These are phyloP conservation scores for Quercus cerris DNA, from an alignment of 306 rosid genomes.

Conservation along the genomic window DNA sequence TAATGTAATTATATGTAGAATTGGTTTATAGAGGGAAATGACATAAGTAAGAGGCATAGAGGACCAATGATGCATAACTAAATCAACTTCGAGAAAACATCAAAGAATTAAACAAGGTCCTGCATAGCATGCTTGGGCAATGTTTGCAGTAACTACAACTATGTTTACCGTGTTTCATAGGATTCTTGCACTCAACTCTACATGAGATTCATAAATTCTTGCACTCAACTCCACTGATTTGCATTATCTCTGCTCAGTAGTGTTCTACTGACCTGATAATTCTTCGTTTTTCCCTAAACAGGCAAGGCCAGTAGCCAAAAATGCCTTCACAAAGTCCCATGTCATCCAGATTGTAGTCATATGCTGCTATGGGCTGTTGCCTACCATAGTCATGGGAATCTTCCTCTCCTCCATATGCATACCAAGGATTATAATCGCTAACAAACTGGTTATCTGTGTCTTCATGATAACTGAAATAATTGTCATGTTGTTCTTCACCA, in stretches of 20 bases:
- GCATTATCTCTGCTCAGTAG: neutral
- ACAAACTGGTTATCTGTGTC: slow-evolving; percentile 7
- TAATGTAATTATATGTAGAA: neutral
- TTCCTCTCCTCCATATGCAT: slow-evolving; percentile 3
- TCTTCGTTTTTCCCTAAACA: slow-evolving; percentile 3
- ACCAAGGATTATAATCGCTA: slow-evolving; percentile 24
- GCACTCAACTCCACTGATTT: neutral
- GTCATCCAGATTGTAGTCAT: slow-evolving; percentile 1
- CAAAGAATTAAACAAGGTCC: neutral
- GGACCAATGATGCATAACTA: no score
- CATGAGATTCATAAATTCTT: no score
- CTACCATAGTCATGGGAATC: neutral
- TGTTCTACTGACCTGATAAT: neutral
- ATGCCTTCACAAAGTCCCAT: slow-evolving; percentile 23
- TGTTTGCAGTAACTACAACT: neutral
- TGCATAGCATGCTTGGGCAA: neutral
- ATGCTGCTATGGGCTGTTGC: slow-evolving; percentile 13
- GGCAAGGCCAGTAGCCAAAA: slow-evolving; percentile 43
- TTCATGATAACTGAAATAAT: neutral
- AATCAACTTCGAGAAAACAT: no score
- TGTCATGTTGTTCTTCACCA: neutral
- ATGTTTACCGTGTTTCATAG: no score
- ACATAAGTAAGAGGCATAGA: no score
- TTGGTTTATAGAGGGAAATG: no score
- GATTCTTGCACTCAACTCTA: no score